Evolutionary conservation across 805 yeast species (phyloP).

Genomic region (Candida quercuum): DNA sequence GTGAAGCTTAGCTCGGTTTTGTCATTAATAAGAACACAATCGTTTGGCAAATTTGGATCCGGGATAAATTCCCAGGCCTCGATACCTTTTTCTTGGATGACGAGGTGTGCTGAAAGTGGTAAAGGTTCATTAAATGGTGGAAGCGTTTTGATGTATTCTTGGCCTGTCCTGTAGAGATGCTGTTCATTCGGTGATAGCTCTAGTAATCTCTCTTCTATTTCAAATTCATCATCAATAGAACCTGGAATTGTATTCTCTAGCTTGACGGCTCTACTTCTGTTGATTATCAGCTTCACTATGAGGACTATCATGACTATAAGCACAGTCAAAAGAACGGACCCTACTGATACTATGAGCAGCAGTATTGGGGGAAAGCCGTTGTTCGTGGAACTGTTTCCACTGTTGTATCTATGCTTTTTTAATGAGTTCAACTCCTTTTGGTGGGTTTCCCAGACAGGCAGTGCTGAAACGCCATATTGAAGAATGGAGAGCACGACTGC

Average conservation of each 20-base stretch:
- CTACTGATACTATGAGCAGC: not conserved
- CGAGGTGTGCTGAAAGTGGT: conserved; percentile 25
- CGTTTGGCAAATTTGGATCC: conserved; percentile 40
- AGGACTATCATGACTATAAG: conserved; percentile 5
- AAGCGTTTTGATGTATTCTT: conserved; percentile 24
- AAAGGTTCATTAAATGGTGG: conserved; percentile 18
- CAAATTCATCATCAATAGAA: conserved; percentile 43
- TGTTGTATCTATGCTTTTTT: too few species aligned
- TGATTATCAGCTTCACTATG: conserved; percentile 1
- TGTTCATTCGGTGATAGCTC: conserved; percentile 49
- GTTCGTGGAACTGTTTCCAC: too few species aligned
- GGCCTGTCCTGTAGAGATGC: conserved; percentile 39
- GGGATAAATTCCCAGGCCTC: conserved; percentile 72
- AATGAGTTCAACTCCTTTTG: not conserved
- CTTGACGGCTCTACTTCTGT: conserved; percentile 7
- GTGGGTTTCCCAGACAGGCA: too few species aligned
- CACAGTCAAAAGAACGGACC: conserved; percentile 2
- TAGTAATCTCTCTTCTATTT: conserved; percentile 49
- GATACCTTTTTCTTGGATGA: conserved; percentile 77
- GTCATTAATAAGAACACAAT: conserved; percentile 49
- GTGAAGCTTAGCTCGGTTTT: conserved; percentile 19
- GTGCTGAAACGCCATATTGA: too few species aligned
- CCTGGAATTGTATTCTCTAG: conserved; percentile 40
- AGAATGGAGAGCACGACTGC: too few species aligned
- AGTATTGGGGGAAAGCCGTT: not conserved